phyloP scores from a whole-genome alignment of 1,284 basidiomycete species.

The Sporisorium scitamineum region DNA sequence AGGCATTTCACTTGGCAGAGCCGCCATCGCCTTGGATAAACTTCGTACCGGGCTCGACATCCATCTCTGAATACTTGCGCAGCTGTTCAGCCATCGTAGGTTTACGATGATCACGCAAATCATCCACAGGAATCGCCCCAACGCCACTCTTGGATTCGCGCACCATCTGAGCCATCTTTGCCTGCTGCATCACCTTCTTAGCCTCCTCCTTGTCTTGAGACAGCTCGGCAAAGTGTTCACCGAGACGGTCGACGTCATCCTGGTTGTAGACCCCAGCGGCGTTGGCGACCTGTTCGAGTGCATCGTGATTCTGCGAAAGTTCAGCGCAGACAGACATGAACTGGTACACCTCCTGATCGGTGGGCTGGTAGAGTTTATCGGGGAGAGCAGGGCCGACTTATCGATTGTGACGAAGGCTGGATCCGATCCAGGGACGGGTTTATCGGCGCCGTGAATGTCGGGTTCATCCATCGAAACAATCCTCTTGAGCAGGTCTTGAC shows the following conservation, averaged over 20 bases:
- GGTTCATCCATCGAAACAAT: neutral
- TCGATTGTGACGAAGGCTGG: neutral
- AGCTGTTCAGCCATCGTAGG: neutral
- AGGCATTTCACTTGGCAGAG: too few relatives aligned
- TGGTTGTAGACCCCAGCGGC: conserved; percentile 3
- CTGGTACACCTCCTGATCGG: conserved; percentile 1
- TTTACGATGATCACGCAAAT: too few relatives aligned
- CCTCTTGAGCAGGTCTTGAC: neutral
- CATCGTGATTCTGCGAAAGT: neutral
- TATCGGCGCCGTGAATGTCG: neutral
- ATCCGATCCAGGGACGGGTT: neutral
- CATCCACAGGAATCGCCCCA: neutral
- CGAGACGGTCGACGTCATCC: neutral
- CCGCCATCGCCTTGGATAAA: too few relatives aligned
- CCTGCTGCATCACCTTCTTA: neutral
- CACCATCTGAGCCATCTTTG: conserved; percentile 15
- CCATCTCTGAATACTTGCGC: too few relatives aligned
- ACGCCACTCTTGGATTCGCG: conserved; percentile 9
- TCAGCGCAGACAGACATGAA: conserved; percentile 11
- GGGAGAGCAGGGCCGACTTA: neutral
- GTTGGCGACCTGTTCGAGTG: conserved; percentile 6
- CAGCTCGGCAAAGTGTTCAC: neutral
- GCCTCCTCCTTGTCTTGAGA: neutral
- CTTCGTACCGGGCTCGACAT: too few relatives aligned
- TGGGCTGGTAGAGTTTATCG: neutral